Percentiles rank a stretch among this genome's conserved stretches.
phyloP scores from a whole-genome alignment of 495 filamentous ascomycete species.

The Talaromyces trachyspermus region DNA sequence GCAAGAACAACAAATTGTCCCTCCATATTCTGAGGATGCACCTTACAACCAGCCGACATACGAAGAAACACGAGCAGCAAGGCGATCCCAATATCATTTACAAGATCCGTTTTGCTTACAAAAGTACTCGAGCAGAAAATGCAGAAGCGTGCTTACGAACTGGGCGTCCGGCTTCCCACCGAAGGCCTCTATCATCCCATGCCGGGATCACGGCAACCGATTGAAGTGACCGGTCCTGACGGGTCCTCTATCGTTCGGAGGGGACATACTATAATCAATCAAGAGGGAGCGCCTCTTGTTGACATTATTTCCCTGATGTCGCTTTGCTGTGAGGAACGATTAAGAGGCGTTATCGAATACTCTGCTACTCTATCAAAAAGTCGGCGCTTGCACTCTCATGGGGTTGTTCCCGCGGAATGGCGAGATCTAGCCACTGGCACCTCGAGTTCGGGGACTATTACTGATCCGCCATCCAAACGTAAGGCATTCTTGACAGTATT shows the following conservation, averaged over 20 bases:
- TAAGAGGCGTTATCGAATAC: slow-evolving; percentile 65
- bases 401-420: slow-evolving; percentile 62
- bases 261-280: slow-evolving; percentile 56
- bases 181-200: slow-evolving; percentile 52
- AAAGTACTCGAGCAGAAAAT: slow-evolving; percentile 42
- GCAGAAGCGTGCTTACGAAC: slow-evolving; percentile 40
- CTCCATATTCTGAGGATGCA: slow-evolving; percentile 24
- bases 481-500: neutral
- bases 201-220: slow-evolving; percentile 38
- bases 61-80: slow-evolving; percentile 35
- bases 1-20: slow-evolving; percentile 26
- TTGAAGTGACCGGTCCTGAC: slow-evolving; percentile 49
- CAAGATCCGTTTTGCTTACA: slow-evolving; percentile 51
- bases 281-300: slow-evolving; percentile 55
- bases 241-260: slow-evolving; percentile 48
- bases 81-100: slow-evolving; percentile 46
- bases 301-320: slow-evolving; percentile 72
- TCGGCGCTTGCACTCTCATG: slow-evolving; percentile 65
- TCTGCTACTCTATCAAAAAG: slow-evolving; percentile 54
- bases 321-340: slow-evolving; percentile 62
- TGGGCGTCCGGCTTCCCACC: slow-evolving; percentile 55
- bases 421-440: slow-evolving; percentile 47
- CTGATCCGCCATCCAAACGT: slow-evolving; percentile 3
- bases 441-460: neutral
- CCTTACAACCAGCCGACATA: slow-evolving; percentile 32